Evolutionary conservation across 1,284 basidiomycete genomes (phyloP), one percentile per base, ranked within the genome.

Genomic region (Fistulinella cinereoalba): DNA sequence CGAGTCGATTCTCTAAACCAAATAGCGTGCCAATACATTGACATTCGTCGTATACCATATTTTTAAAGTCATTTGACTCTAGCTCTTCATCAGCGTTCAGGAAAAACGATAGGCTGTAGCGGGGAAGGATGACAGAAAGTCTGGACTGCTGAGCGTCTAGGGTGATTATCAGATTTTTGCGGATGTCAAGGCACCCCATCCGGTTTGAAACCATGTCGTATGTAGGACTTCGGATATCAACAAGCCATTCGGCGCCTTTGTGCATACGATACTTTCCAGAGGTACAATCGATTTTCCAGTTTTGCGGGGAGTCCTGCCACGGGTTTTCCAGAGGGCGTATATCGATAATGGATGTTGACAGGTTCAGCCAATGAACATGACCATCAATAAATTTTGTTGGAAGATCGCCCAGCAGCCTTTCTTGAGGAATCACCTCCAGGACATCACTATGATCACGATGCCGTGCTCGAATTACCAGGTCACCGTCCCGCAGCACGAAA

Each of bases 301-400:
- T 64, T 12, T 55, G 46, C 1, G 42, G 12, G 0, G 52, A 55
- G 1, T 32, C 11, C 11, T 49, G 28, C 69, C 69, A 69, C 2
- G 55, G 47, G 1, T 10, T 43, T 8, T 50, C 37, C 1, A 55
- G 25, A 9, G 72, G 71, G 8, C 73, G 70, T 31, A 76, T 65
- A 50, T 73, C 70, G 1, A 77, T 54, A 5, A 55, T 33, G 0
- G 53, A 49, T 0, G 58, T 62, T 1, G 49, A 24, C 4, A 71
- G 37, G 8, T 69, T 51, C 28, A 76, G 49, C 74, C 74, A 77
- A 51, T 75, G 74, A 6, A 54, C 57, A 40, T 68, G 65, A 10
- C 64, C 58, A 1, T 58, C 23, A 1, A 70, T 48, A 12, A 78
- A 55, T 2, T 54, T 43, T 0, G n/a, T 22, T 0, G 76, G 75